A percentile compares a stretch with the other conserved stretches of the same genome.
Conservation (phyloP, 2,329 filamentous ascomycete species). For the Paraconiothyrium sp. region DNA sequence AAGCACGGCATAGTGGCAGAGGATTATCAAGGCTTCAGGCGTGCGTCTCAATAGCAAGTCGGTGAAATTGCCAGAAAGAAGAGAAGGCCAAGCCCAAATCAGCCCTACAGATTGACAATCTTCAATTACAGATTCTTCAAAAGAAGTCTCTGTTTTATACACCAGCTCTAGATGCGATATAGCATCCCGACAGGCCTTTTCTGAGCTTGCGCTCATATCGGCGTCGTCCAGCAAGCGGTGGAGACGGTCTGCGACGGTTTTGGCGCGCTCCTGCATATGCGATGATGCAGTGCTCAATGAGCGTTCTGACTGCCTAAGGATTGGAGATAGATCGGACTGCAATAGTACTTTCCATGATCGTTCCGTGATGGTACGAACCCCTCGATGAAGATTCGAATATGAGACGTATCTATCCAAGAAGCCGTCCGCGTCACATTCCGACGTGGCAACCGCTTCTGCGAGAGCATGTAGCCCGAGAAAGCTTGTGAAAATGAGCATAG, state of each 20-base stretch:
- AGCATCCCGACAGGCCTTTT: slow-evolving; percentile 24
- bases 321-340: slow-evolving; percentile 23
- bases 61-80: slow-evolving; percentile 29
- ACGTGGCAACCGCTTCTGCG: slow-evolving; percentile 24
- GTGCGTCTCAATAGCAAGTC: slow-evolving; percentile 28
- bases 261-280: slow-evolving; percentile 17
- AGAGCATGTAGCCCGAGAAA: slow-evolving; percentile 28
- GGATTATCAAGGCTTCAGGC: slow-evolving; percentile 33
- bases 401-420: slow-evolving; percentile 29
- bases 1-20: slow-evolving; percentile 32
- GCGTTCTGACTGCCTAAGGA: slow-evolving; percentile 17
- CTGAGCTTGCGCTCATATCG: slow-evolving; percentile 17
- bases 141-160: slow-evolving; percentile 18
- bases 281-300: slow-evolving; percentile 15
- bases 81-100: slow-evolving; percentile 31
- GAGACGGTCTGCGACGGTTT: slow-evolving; percentile 17
- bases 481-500: slow-evolving; percentile 28
- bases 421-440: slow-evolving; percentile 18
- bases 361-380: slow-evolving; percentile 23
- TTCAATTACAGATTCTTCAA: background rate
- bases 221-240: slow-evolving; percentile 21
- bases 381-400: slow-evolving; percentile 31
- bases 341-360: slow-evolving; percentile 25
- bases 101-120: slow-evolving; percentile 14
- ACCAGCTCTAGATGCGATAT: slow-evolving; percentile 24